Conservation (phyloP, 1,284 basidiomycete species). For the Pyrrhoderma noxium region DNA sequence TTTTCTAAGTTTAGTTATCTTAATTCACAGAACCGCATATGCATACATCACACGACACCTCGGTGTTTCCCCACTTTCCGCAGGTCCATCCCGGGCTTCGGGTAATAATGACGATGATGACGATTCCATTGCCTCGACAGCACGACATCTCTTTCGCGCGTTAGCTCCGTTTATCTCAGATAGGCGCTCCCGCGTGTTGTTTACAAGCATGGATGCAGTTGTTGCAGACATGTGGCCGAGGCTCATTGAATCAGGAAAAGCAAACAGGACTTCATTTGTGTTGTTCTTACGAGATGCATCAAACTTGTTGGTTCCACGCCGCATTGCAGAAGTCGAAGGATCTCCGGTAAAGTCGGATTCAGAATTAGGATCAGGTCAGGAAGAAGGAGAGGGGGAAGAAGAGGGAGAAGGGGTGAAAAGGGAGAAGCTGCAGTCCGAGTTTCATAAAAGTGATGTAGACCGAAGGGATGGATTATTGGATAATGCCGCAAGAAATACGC, state of each 20-base stretch:
- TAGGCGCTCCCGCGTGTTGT: slow-evolving; percentile 43
- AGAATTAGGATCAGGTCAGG: too few species aligned
- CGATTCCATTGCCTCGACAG: slow-evolving; percentile 28
- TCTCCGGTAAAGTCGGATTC: slow-evolving; percentile 16
- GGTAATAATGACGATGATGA: slow-evolving; percentile 31
- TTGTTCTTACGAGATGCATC: slow-evolving; percentile 49
- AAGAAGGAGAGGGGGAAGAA: too few species aligned
- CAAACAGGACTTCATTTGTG: slow-evolving; percentile 37
- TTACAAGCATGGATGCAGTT: slow-evolving; percentile 41
- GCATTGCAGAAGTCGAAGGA: slow-evolving; percentile 30
- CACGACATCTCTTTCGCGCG: slow-evolving; percentile 39
- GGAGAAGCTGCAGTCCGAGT: not conserved
- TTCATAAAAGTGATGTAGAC: not conserved
- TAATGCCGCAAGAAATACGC: slow-evolving; percentile 30
- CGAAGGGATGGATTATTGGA: slow-evolving; percentile 23
- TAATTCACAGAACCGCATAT: slow-evolving; percentile 49
- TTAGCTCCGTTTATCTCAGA: slow-evolving; percentile 58
- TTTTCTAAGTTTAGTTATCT: not conserved
- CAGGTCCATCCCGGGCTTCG: too few species aligned
- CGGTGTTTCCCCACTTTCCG: slow-evolving; percentile 43
- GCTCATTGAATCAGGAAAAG: slow-evolving; percentile 6
- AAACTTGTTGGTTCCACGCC: slow-evolving; percentile 40
- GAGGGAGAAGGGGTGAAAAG: too few species aligned
- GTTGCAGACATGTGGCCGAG: slow-evolving; percentile 54
- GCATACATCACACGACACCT: slow-evolving; percentile 55